Evolutionary conservation across 495 filamentous ascomycete species (phyloP), one percentile per base, ranked within the genome.

Genomic region (Penicillium taxi): DNA sequence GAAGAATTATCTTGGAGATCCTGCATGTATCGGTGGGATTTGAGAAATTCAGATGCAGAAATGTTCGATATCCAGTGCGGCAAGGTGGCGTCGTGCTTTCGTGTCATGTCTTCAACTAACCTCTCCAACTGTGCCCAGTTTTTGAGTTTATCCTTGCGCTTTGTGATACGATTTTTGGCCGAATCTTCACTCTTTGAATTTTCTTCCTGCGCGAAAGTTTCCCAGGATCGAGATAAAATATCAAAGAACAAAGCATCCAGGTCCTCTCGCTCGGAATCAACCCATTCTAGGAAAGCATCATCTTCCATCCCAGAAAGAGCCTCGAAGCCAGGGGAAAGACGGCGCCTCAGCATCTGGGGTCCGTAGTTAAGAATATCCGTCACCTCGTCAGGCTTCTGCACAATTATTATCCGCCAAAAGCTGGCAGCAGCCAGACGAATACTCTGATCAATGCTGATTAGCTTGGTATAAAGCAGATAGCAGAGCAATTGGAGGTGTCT

Each of bases 31-130:
- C 90, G 67, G 50, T 95, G 90, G 37, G 89, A 82, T 53, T 93
- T 96, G 47, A 89, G 72, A 41, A 90, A 82, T 57, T 98, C 91
- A 0, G 89, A 85, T 39, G 82, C 77, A 55, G 88, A 89, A 26
- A 96, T 93, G 44, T 94, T 96, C 37, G 86, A 83, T 63, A 86
- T 81, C 93, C 90, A 96, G 37, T 88, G 80, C 32, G 78, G 80
- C 37, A 87, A 84, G 1, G 84, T 80, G 42, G 80, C 80, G 46
- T 94, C 84, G 50, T 95, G 87, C 9, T 79, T 79, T 35, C 80
- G 74, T 32, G 82, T 71, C 25, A 81, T 66, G 40, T 84, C 81
- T 29, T 94, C 85, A 14, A 69, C 68, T 30, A 73, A 69, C 18
- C 75, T 58, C 41, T 80, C 77, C 32, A 87, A 76, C 3, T 64